Conservation (phyloP, 164 flowering plant species). For the Umbilicus rupestris region DNA sequence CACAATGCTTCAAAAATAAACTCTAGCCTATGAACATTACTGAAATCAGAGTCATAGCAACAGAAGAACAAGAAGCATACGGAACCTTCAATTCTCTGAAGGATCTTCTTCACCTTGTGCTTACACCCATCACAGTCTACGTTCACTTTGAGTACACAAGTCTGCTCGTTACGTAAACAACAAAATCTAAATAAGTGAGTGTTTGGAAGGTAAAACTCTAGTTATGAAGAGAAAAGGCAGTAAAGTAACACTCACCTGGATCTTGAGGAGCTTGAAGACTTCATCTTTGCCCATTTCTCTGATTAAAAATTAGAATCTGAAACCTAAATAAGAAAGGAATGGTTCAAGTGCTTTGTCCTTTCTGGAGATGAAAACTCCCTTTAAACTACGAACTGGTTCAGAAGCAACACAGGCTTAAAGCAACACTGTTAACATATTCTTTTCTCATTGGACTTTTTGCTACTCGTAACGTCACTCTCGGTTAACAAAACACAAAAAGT, state of each 20-base stretch:
- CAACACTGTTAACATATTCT: no score
- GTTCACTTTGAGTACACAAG: slow-evolving; percentile 49
- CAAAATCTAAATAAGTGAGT: slow-evolving; percentile 13
- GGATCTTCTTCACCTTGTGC: slow-evolving; percentile 66
- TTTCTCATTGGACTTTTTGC: no score
- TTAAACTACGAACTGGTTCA: no score
- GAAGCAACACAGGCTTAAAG: no score
- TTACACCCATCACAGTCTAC: slow-evolving; percentile 66
- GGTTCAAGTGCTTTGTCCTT: no score
- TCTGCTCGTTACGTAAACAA: slow-evolving; percentile 19
- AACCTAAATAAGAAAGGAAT: no score
- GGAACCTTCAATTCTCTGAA: slow-evolving; percentile 61
- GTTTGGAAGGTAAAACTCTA: neutral
- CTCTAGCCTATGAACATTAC: neutral
- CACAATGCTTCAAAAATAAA: neutral
- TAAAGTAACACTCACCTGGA: slow-evolving; percentile 40
- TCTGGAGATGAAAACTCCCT: no score
- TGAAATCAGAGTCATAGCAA: neutral
- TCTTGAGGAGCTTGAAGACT: slow-evolving; percentile 78
- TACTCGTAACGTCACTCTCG: no score
- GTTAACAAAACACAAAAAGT: no score
- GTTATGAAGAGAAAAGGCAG: neutral
- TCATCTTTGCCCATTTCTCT: slow-evolving; percentile 63
- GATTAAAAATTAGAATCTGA: no score
- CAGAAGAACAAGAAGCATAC: neutral